Evolutionary conservation across 371 early-diverging fungal genomes (phyloP).

Genomic region (Mortierella sp.): DNA sequence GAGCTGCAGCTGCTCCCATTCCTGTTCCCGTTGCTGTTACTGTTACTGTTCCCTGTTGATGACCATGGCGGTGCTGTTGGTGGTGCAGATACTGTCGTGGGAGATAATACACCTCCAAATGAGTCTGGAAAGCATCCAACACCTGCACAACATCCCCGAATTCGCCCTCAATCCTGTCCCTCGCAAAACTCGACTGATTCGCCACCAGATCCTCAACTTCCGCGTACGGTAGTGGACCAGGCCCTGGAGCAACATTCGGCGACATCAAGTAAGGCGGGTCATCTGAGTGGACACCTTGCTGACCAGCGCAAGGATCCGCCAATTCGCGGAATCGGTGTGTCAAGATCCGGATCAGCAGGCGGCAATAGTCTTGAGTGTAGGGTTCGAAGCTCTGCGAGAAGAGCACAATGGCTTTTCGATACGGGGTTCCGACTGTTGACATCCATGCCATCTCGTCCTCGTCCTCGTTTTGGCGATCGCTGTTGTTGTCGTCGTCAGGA

Average conservation of each 20-base stretch:
- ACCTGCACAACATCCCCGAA: conserved; percentile 24
- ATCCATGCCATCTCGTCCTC: neutral
- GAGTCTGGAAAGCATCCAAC: conserved; percentile 32
- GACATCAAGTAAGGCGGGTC: neutral
- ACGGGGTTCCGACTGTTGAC: neutral
- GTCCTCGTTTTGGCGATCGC: neutral
- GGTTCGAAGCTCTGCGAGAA: neutral
- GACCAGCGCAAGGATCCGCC: neutral
- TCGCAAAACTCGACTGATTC: conserved; percentile 10
- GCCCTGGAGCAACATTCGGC: neutral
- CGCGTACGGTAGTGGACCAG: conserved; percentile 8
- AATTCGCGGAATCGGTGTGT: conserved; percentile 24
- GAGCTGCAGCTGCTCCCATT: neutral
- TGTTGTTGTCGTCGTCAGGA: neutral
- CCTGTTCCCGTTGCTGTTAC: neutral
- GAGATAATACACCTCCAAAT: neutral
- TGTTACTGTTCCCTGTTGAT: neutral
- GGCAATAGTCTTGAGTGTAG: conserved; percentile 29
- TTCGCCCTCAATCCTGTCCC: conserved; percentile 14
- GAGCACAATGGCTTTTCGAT: neutral
- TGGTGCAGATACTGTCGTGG: neutral
- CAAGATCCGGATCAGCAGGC: conserved; percentile 21
- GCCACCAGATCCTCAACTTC: conserved; percentile 20
- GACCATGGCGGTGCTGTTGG: neutral
- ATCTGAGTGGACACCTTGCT: neutral